A percentile compares a stretch with the other conserved stretches of the same genome.
phyloP scores from a whole-genome alignment of 2,329 filamentous ascomycete species.

The Aspergillus niger region DNA sequence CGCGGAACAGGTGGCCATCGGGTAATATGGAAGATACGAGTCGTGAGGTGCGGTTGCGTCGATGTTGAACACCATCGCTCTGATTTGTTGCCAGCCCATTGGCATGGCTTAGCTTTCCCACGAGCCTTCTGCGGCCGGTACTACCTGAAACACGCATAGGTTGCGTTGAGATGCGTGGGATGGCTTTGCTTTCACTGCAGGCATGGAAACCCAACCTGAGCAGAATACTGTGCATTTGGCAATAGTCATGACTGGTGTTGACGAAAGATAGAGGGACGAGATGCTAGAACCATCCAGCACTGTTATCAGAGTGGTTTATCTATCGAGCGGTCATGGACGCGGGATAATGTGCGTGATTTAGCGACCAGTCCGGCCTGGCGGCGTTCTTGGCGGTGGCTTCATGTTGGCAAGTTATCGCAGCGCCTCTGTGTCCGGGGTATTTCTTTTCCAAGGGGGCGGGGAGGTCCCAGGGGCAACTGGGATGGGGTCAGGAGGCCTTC shows the following conservation, averaged over 20 bases:
- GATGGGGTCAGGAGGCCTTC: slow-evolving; percentile 1
- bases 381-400: slow-evolving; percentile 18
- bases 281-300: neutral
- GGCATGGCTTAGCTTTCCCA: slow-evolving; percentile 22
- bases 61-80: slow-evolving; percentile 7
- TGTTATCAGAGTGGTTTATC: no score
- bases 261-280: neutral
- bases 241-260: neutral
- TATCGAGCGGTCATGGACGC: neutral
- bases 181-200: slow-evolving; percentile 7
- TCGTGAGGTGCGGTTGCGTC: slow-evolving; percentile 22
- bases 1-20: slow-evolving; percentile 13
- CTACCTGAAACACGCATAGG: slow-evolving; percentile 10
- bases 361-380: slow-evolving; percentile 10
- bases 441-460: neutral
- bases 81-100: slow-evolving; percentile 29
- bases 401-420: slow-evolving; percentile 10
- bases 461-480: neutral
- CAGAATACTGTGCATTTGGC: neutral
- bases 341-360: slow-evolving; percentile 16
- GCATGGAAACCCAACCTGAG: slow-evolving; percentile 8
- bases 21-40: slow-evolving; percentile 12
- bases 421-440: neutral
- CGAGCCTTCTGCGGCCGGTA: slow-evolving; percentile 7
- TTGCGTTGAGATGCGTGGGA: slow-evolving; percentile 6